These are phyloP conservation scores for Astrothelium macrocarpum DNA, from an alignment of 495 filamentous ascomycete species.

Conservation along the genomic window DNA sequence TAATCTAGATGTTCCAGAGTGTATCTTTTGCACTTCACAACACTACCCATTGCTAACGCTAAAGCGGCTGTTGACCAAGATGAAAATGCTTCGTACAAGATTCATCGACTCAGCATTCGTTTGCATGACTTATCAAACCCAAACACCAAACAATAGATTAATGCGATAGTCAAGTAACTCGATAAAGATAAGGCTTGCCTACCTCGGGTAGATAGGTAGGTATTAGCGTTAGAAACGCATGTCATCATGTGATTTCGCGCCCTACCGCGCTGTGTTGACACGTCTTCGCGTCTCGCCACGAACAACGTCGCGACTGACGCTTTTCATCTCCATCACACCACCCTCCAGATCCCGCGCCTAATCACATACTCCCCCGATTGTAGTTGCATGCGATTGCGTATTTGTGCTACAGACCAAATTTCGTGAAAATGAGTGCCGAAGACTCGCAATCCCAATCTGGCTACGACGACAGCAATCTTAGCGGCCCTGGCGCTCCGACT, in stretches of 20 bases:
- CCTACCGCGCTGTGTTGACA: neutral
- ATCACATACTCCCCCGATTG: neutral
- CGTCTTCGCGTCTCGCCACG: neutral
- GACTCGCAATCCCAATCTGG: slow-evolving; percentile 48
- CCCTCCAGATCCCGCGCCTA: neutral
- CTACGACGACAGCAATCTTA: slow-evolving; percentile 51
- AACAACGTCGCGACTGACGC: neutral
- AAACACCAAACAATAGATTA: no score
- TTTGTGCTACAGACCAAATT: neutral
- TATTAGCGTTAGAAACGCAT: neutral
- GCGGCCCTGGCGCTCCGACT: slow-evolving; percentile 86
- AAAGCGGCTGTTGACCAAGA: no score
- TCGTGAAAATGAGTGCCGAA: slow-evolving; percentile 45
- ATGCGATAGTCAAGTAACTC: no score
- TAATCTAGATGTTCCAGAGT: no score
- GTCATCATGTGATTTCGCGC: neutral
- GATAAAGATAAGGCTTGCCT: no score
- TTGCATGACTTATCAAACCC: no score
- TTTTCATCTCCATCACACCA: neutral
- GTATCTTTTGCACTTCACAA: no score
- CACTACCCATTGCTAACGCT: no score
- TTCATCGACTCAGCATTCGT: no score
- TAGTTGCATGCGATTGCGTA: neutral
- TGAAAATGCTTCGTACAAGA: no score
- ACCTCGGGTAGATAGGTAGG: neutral